These are phyloP conservation scores for Juglanconis oblonga DNA, from an alignment of 2,329 filamentous ascomycete species.

Conservation along the genomic window DNA sequence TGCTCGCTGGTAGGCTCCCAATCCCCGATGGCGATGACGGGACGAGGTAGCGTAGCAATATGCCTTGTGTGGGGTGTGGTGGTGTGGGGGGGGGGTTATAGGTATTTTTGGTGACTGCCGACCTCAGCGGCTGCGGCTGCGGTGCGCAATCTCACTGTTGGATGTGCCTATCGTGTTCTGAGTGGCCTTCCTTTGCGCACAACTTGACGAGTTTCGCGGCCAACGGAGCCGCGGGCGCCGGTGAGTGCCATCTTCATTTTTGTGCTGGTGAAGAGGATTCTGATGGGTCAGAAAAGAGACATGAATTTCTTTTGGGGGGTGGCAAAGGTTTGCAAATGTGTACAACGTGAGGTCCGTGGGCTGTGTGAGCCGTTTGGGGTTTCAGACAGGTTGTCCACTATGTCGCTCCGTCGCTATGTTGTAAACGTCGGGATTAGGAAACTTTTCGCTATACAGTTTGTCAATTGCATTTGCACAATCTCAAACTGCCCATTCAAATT, in stretches of 20 bases:
- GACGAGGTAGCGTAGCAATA: background rate
- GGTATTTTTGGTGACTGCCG: conserved; percentile 24
- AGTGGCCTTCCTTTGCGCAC: conserved; percentile 29
- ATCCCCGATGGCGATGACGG: too few species aligned
- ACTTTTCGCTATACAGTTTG: too few species aligned
- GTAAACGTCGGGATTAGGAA: too few species aligned
- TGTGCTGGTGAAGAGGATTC: background rate
- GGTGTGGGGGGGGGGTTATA: conserved; percentile 27
- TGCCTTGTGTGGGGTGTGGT: too few species aligned
- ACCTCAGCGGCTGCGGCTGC: conserved; percentile 32
- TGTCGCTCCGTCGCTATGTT: too few species aligned
- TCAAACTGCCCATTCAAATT: too few species aligned
- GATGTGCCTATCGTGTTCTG: conserved; percentile 27
- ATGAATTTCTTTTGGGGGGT: background rate
- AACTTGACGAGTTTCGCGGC: conserved; percentile 28
- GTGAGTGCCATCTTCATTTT: conserved; percentile 39
- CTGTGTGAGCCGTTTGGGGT: too few species aligned
- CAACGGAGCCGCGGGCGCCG: conserved; percentile 32
- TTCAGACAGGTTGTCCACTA: too few species aligned
- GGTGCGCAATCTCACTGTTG: conserved; percentile 31
- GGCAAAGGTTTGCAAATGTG: background rate
- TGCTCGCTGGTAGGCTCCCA: too few species aligned
- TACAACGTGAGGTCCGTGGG: background rate
- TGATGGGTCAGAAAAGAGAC: background rate
- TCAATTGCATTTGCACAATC: too few species aligned